These are phyloP conservation scores for Pseudogymnoascus verrucosus DNA, from an alignment of 2,329 filamentous ascomycete genomes.

Conservation along the genomic window DNA sequence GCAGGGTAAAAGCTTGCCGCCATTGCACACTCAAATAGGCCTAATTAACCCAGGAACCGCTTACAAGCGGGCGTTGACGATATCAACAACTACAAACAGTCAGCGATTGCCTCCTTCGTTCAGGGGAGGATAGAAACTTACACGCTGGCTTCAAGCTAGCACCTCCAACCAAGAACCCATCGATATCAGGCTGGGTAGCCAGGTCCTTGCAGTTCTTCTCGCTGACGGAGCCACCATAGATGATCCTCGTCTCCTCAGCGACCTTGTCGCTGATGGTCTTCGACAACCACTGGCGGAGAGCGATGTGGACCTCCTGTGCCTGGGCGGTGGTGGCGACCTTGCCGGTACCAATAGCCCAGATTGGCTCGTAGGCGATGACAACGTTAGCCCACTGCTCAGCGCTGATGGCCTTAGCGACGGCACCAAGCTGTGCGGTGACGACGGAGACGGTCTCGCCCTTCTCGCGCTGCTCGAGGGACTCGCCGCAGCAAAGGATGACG, in stretches of 20 bases:
- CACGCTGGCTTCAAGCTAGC: conserved; percentile 95
- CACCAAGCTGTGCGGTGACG: conserved; percentile 76
- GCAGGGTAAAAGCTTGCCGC: conserved; percentile 2
- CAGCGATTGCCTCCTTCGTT: conserved; percentile 11
- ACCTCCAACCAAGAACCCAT: conserved; percentile 95
- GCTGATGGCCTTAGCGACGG: conserved; percentile 58
- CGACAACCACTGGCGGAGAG: conserved; percentile 83
- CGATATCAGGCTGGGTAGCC: conserved; percentile 86
- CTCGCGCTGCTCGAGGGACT: conserved; percentile 90
- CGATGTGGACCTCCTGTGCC: conserved; percentile 88
- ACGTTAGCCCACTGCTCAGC: conserved; percentile 88
- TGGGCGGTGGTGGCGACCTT: conserved; percentile 85
- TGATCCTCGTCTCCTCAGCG: conserved; percentile 80
- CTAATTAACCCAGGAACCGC: not conserved
- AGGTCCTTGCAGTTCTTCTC: conserved; percentile 98
- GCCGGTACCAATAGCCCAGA: conserved; percentile 93
- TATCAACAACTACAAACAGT: conserved; percentile 48
- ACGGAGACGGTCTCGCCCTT: conserved; percentile 75
- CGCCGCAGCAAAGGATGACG: conserved; percentile 96
- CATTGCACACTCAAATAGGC: conserved; percentile 1
- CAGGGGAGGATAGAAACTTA: conserved; percentile 39
- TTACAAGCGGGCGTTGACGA: conserved; percentile 52
- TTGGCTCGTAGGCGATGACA: conserved; percentile 96
- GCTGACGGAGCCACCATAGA: conserved; percentile 93
- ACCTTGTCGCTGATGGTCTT: conserved; percentile 66